phyloP scores from a whole-genome alignment of 805 yeast species.

The Barnettozyma populi region DNA sequence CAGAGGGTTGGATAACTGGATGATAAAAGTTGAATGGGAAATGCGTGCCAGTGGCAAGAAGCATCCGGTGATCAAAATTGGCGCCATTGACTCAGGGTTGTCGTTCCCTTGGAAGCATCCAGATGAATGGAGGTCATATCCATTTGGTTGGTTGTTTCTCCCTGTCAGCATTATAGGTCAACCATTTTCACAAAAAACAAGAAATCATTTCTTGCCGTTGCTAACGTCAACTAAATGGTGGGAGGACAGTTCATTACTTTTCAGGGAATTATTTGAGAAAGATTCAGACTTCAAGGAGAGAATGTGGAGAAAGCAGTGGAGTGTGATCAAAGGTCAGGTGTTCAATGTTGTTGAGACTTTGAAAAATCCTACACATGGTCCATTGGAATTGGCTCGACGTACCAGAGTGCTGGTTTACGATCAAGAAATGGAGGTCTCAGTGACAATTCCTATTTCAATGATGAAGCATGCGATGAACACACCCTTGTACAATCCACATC shows the following conservation, averaged over 20 bases:
- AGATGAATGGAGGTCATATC: conserved; percentile 75
- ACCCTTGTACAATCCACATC: conserved; percentile 22
- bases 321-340: conserved; percentile 73
- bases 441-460: conserved; percentile 31
- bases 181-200: conserved; percentile 53
- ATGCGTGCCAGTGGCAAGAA: conserved; percentile 16
- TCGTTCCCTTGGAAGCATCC: conserved; percentile 82
- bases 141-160: conserved; percentile 71
- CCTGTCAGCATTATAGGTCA: conserved; percentile 61
- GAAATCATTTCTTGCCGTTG: conserved; percentile 51
- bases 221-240: conserved; percentile 65
- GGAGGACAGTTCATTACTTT: conserved; percentile 48
- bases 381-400: conserved; percentile 58
- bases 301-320: conserved; percentile 64
- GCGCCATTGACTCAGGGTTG: conserved; percentile 73
- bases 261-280: conserved; percentile 44
- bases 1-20: conserved; percentile 73
- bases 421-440: conserved; percentile 55
- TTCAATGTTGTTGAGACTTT: conserved; percentile 67
- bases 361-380: conserved; percentile 53
- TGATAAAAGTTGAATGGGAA: conserved; percentile 53
- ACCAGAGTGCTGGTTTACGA: conserved; percentile 55
- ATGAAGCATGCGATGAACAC: conserved; percentile 42
- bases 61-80: conserved; percentile 44
- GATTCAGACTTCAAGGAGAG: conserved; percentile 61